Evolutionary conservation across 257 asterid species (phyloP).

Genomic region (Asclepias syriaca): DNA sequence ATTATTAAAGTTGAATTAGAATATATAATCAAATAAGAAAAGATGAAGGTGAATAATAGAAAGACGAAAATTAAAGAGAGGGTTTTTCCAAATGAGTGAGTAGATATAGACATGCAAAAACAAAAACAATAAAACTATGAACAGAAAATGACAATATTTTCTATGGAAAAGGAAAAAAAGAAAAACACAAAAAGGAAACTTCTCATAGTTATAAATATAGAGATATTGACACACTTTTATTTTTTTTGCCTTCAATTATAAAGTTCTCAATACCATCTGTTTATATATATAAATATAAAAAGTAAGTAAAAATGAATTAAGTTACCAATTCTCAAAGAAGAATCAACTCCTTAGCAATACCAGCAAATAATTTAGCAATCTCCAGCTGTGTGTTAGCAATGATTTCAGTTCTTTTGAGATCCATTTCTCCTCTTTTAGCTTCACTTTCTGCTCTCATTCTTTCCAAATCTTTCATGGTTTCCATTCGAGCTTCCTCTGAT

Average conservation of each 20-base stretch:
- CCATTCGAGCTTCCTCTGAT: conserved; percentile 70
- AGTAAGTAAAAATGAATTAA: background rate
- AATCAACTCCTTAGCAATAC: conserved; percentile 31
- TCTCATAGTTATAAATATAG: background rate
- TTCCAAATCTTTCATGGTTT: conserved; percentile 68
- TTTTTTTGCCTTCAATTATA: background rate
- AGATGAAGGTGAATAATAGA: too few relatives aligned
- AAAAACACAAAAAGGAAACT: background rate
- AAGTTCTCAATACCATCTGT: background rate
- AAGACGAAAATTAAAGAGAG: too few relatives aligned
- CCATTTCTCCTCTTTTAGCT: conserved; percentile 70
- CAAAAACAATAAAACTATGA: too few relatives aligned
- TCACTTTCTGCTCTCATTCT: conserved; percentile 73
- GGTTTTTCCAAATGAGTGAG: too few relatives aligned
- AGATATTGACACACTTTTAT: background rate
- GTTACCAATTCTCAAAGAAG: conserved; percentile 46
- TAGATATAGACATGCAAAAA: too few relatives aligned
- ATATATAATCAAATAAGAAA: too few relatives aligned
- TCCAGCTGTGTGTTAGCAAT: conserved; percentile 72
- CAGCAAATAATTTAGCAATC: conserved; percentile 66
- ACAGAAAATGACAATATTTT: background rate
- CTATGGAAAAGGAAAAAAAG: background rate
- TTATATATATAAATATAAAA: too few relatives aligned
- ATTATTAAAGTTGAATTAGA: too few relatives aligned
- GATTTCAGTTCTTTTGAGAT: conserved; percentile 63